A percentile compares a stretch with the other conserved stretches of the same genome.
phyloP scores from a whole-genome alignment of 495 filamentous ascomycete genomes.

The Penicillium daleae region DNA sequence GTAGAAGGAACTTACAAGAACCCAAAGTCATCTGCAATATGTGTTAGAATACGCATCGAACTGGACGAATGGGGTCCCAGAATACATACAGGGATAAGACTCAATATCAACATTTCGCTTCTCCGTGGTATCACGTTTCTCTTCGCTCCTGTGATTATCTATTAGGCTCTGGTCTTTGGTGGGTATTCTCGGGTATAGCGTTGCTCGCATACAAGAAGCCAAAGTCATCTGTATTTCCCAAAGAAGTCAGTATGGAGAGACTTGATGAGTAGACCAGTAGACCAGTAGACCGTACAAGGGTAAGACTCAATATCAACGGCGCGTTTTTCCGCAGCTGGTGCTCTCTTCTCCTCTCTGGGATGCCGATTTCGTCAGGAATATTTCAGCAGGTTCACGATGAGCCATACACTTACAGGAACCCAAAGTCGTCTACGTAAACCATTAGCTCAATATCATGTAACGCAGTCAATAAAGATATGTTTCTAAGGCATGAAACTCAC shows the following conservation, averaged over 20 bases:
- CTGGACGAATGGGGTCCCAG: background rate
- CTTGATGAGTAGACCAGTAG: background rate
- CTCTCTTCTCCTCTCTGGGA: constrained; percentile 1
- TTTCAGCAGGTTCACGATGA: background rate
- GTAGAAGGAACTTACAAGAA: constrained; percentile 1
- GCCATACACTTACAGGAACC: background rate
- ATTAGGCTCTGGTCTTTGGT: background rate
- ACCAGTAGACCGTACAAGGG: background rate
- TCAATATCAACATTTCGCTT: constrained; percentile 1
- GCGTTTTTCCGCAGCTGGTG: constrained; percentile 1
- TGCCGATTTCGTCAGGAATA: background rate
- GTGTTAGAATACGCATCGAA: background rate
- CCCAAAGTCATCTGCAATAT: background rate
- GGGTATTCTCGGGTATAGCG: background rate
- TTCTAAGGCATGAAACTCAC: background rate
- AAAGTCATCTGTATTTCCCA: background rate
- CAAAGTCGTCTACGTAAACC: background rate
- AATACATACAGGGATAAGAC: constrained; percentile 8
- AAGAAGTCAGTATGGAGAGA: background rate
- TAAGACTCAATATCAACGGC: constrained; percentile 8
- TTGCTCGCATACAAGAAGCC: background rate
- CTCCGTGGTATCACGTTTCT: background rate
- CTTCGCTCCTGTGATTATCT: background rate
- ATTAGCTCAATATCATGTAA: background rate
- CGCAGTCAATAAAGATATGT: too few species aligned